phyloP scores from a whole-genome alignment of 2,329 filamentous ascomycete species.

The Rasamsonia emersonii region DNA sequence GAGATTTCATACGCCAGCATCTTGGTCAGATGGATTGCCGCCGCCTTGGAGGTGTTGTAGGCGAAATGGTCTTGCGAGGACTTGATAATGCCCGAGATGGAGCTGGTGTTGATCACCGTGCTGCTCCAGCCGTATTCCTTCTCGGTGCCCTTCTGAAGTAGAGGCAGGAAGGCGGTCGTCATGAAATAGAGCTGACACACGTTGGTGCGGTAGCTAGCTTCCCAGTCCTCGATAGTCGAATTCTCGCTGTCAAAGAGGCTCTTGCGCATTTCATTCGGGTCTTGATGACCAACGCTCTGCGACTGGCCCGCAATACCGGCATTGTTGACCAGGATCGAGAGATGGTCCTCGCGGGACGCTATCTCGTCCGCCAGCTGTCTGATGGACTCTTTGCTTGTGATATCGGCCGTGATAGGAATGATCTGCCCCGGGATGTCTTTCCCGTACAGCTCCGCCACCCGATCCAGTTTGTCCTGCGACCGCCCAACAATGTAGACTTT shows the following conservation, averaged over 20 bases:
- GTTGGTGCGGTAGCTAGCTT: constrained; percentile 63
- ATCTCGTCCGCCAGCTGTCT: constrained; percentile 49
- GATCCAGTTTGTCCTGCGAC: constrained; percentile 31
- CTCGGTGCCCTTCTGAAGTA: constrained; percentile 61
- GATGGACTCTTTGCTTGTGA: constrained; percentile 56
- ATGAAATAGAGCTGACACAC: constrained; percentile 69
- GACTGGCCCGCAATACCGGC: constrained; percentile 59
- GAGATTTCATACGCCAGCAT: constrained; percentile 58
- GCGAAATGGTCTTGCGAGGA: constrained; percentile 64
- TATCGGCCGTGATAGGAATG: constrained; percentile 53
- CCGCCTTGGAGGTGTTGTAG: constrained; percentile 71
- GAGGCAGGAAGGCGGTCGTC: constrained; percentile 60
- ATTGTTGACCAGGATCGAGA: constrained; percentile 64
- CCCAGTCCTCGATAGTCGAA: constrained; percentile 58
- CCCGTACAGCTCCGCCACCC: constrained; percentile 31
- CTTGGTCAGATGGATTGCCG: constrained; percentile 63
- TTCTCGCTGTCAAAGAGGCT: constrained; percentile 57
- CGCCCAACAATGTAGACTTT: constrained; percentile 55
- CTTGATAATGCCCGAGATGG: constrained; percentile 67
- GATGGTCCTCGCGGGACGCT: constrained; percentile 50
- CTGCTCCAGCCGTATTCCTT: constrained; percentile 46
- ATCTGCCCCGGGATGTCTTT: constrained; percentile 47
- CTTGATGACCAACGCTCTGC: constrained; percentile 41
- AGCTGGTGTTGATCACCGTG: constrained; percentile 63
- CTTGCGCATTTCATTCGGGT: constrained; percentile 48